These are phyloP conservation scores for Talaromyces sp. DNA, from an alignment of 2,329 filamentous ascomycete species.

Conservation along the genomic window DNA sequence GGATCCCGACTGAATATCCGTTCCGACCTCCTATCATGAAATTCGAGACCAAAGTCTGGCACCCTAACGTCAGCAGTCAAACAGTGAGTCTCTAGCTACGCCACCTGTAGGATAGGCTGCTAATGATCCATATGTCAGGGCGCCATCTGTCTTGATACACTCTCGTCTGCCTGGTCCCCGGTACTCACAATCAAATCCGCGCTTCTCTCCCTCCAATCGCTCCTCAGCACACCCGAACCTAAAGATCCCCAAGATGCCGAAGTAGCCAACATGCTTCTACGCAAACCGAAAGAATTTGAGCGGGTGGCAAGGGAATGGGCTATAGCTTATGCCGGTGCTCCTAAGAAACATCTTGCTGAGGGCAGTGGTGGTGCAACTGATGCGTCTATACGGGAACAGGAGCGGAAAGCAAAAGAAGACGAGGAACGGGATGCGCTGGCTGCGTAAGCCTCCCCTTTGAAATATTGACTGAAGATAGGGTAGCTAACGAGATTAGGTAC, in stretches of 20 bases:
- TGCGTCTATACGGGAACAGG: conserved; percentile 55
- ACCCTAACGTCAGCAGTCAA: conserved; percentile 92
- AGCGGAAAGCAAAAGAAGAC: conserved; percentile 54
- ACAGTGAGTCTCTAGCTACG: conserved; percentile 61
- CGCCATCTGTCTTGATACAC: conserved; percentile 92
- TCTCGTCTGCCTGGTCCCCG: conserved; percentile 87
- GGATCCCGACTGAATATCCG: conserved; percentile 83
- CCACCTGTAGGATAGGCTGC: neutral
- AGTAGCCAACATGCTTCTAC: conserved; percentile 85
- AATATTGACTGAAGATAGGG: neutral
- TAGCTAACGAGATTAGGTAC: conserved; percentile 56
- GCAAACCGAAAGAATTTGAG: conserved; percentile 74
- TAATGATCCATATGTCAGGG: conserved; percentile 57
- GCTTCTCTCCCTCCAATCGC: conserved; percentile 85
- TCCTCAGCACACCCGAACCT: conserved; percentile 90
- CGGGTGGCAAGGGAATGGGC: conserved; percentile 88
- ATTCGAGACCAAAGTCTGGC: conserved; percentile 93
- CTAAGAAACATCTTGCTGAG: conserved; percentile 55
- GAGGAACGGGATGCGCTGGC: conserved; percentile 58
- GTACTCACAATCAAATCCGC: conserved; percentile 96
- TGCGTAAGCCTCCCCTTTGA: conserved; percentile 42
- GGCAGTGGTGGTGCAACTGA: conserved; percentile 54
- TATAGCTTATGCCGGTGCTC: conserved; percentile 76
- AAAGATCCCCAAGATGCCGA: conserved; percentile 97
- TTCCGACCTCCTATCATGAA: conserved; percentile 90